Evolutionary conservation across 1,284 basidiomycete species (phyloP).

Genomic region (Schizopora paradoxa): DNA sequence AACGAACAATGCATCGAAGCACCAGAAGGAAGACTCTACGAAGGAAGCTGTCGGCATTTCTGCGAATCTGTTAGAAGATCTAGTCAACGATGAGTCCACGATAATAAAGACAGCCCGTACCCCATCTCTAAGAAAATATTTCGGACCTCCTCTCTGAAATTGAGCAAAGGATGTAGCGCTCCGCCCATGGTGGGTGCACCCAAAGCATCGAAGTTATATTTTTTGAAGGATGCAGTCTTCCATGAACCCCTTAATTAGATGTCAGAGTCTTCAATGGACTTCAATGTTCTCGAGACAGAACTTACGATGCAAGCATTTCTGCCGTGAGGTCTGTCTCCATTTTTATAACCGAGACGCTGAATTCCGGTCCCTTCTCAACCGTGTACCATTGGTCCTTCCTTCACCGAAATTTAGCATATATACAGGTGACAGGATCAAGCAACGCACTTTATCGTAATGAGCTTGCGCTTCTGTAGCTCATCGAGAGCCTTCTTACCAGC

Average conservation of each 20-base stretch:
- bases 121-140: conserved; percentile 99
- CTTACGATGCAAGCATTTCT: conserved; percentile 89
- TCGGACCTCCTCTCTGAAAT: conserved; percentile 97
- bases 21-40: conserved; percentile 99
- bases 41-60: conserved; percentile 99
- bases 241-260: conserved; percentile 66
- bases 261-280: not conserved
- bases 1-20: conserved; percentile 97
- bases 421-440: conserved; percentile 9
- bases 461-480: conserved; percentile 90
- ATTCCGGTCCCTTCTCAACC: conserved; percentile 80
- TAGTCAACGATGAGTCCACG: conserved; percentile 1
- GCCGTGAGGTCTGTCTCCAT: conserved; percentile 97
- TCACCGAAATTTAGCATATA: conserved; percentile 15
- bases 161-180: conserved; percentile 92
- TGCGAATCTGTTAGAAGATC: conserved; percentile 63
- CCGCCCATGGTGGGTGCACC: conserved; percentile 86
- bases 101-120: conserved; percentile 38
- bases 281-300: conserved; percentile 3
- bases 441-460: conserved; percentile 64
- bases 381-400: conserved; percentile 97
- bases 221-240: conserved; percentile 92
- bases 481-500: conserved; percentile 76
- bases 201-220: conserved; percentile 98
- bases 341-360: conserved; percentile 91